phyloP scores from a whole-genome alignment of 1,139 yeast species.

The Geotrichum restrictum region DNA sequence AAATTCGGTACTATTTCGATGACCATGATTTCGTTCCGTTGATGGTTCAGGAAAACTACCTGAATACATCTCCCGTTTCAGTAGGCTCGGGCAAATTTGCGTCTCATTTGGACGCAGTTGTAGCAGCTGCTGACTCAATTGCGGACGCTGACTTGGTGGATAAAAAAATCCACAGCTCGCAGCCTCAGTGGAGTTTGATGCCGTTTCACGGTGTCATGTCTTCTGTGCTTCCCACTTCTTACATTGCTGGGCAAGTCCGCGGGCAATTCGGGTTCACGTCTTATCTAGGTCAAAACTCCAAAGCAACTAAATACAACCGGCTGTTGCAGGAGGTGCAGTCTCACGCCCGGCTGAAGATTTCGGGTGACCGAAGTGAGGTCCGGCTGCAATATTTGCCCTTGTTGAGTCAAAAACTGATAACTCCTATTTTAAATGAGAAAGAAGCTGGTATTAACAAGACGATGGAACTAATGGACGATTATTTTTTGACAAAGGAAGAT shows the following conservation, averaged over 20 bases:
- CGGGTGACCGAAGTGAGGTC: slow-evolving; percentile 70
- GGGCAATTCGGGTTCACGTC: slow-evolving; percentile 75
- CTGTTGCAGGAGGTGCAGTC: slow-evolving; percentile 83
- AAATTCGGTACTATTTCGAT: slow-evolving; percentile 84
- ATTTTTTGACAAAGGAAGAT: slow-evolving; percentile 82
- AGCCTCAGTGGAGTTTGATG: slow-evolving; percentile 92
- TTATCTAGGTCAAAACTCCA: slow-evolving; percentile 91
- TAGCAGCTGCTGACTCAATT: slow-evolving; percentile 80
- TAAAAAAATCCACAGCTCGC: slow-evolving; percentile 76
- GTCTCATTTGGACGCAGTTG: slow-evolving; percentile 59
- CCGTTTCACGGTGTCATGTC: slow-evolving; percentile 92
- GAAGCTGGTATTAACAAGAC: slow-evolving; percentile 63
- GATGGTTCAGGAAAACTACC: slow-evolving; percentile 93
- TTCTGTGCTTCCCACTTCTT: slow-evolving; percentile 73
- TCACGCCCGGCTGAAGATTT: slow-evolving; percentile 75
- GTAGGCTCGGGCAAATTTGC: slow-evolving; percentile 20
- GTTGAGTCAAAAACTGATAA: slow-evolving; percentile 51
- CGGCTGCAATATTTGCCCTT: slow-evolving; percentile 74
- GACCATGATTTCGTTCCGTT: slow-evolving; percentile 93
- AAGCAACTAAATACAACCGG: slow-evolving; percentile 71
- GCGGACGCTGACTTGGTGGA: slow-evolving; percentile 80
- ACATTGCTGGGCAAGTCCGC: slow-evolving; percentile 66
- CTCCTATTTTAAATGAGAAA: slow-evolving; percentile 53
- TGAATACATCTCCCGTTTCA: slow-evolving; percentile 54
- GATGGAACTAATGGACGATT: slow-evolving; percentile 70